phyloP scores from a whole-genome alignment of 2,329 filamentous ascomycete genomes.

The Calonectria henricotiae region DNA sequence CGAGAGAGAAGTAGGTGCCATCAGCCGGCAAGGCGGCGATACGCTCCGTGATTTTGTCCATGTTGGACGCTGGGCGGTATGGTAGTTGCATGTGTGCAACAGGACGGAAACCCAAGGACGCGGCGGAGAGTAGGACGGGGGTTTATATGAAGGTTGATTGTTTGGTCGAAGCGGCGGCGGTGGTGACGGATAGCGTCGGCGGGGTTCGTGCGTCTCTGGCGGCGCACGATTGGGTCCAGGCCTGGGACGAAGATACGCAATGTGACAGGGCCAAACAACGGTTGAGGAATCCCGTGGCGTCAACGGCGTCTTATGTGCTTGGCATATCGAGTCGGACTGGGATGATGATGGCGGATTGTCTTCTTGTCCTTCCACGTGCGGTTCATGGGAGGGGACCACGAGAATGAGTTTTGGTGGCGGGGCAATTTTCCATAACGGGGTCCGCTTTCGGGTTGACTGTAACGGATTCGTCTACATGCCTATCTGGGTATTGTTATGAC shows the following conservation, averaged over 20 bases:
- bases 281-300: background rate
- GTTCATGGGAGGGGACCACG: conserved; percentile 41
- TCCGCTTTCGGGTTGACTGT: conserved; percentile 45
- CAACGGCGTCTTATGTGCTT: conserved; percentile 14
- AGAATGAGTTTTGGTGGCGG: conserved; percentile 52
- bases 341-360: background rate
- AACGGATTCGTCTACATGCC: conserved; percentile 43
- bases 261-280: background rate
- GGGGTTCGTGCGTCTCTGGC: conserved; percentile 32
- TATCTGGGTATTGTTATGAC: conserved; percentile 31
- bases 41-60: conserved; percentile 96
- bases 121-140: conserved; percentile 10
- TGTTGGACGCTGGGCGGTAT: conserved; percentile 55
- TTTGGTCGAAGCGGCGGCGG: conserved; percentile 16
- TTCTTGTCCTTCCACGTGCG: conserved; percentile 26
- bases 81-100: conserved; percentile 26
- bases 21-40: conserved; percentile 89
- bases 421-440: conserved; percentile 51
- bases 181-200: conserved; percentile 42
- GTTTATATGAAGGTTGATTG: conserved; percentile 14
- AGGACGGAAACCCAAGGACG: background rate
- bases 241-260: conserved; percentile 11
- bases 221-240: conserved; percentile 24
- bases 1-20: conserved; percentile 92
- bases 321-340: conserved; percentile 6